Percentiles rank a stretch among this genome's conserved stretches.
Conservation (phyloP, 2,329 filamentous ascomycete genomes). For the Aphanocladium album region DNA sequence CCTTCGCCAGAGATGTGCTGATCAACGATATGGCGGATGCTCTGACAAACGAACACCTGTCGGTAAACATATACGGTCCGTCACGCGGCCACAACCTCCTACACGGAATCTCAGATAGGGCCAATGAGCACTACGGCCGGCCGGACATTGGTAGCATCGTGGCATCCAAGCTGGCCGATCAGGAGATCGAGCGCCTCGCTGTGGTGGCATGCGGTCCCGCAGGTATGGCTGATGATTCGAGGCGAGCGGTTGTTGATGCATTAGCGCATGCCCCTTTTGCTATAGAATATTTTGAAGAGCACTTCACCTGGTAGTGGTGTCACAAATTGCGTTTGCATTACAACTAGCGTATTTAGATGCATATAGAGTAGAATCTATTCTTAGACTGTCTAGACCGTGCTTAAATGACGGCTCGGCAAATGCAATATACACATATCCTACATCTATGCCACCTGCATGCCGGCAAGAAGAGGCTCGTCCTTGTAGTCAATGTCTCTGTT, state of each 20-base stretch:
- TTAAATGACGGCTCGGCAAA: background rate
- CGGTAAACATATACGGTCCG: conserved; percentile 34
- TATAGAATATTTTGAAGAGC: conserved; percentile 40
- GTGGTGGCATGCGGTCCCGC: conserved; percentile 42
- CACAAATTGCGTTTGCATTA: background rate
- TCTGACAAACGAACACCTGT: conserved; percentile 24
- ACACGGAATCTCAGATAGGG: conserved; percentile 15
- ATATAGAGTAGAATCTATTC: background rate
- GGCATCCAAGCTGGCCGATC: conserved; percentile 19
- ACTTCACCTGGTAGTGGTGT: conserved; percentile 34
- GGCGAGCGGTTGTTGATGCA: conserved; percentile 29
- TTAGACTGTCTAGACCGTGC: background rate
- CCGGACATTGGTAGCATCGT: conserved; percentile 31
- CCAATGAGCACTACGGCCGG: conserved; percentile 22
- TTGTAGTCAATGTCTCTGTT: conserved; percentile 29
- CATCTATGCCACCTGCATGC: background rate
- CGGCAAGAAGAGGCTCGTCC: conserved; percentile 16
- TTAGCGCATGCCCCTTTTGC: conserved; percentile 22
- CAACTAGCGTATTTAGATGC: background rate
- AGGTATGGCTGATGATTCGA: conserved; percentile 39
- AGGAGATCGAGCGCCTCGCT: conserved; percentile 27
- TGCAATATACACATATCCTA: background rate
- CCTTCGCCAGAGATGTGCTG: conserved; percentile 32
- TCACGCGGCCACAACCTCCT: conserved; percentile 13
- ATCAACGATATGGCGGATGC: conserved; percentile 27